Percentiles rank a stretch among this genome's conserved stretches.
Evolutionary conservation across 352 stramenopile species (phyloP).

Genomic region (Pythium periplocum): DNA sequence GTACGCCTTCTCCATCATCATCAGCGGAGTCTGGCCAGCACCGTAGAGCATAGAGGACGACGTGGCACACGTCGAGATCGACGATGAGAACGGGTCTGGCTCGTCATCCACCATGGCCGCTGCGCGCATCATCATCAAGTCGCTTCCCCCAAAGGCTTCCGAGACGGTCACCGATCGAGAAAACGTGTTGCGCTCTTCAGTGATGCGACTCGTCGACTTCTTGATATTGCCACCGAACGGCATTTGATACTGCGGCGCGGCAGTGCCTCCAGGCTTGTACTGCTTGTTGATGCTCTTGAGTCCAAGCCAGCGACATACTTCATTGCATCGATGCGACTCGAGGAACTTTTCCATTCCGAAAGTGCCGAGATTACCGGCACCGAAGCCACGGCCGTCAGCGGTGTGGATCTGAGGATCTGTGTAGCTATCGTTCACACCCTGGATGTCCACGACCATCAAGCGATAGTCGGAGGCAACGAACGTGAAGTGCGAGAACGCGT

Average conservation of each 20-base stretch:
- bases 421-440: constrained; percentile 82
- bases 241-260: constrained; percentile 77
- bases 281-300: constrained; percentile 71
- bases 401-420: constrained; percentile 84
- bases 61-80: constrained; percentile 17
- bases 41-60: constrained; percentile 30
- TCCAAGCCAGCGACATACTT: constrained; percentile 78
- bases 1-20: constrained; percentile 5
- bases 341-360: constrained; percentile 87
- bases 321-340: constrained; percentile 82
- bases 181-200: constrained; percentile 78
- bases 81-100: constrained; percentile 11
- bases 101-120: constrained; percentile 10
- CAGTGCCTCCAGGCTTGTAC: constrained; percentile 71
- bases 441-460: constrained; percentile 85
- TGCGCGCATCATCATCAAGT: constrained; percentile 2
- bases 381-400: constrained; percentile 72
- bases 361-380: constrained; percentile 77
- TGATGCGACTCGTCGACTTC: constrained; percentile 79
- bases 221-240: constrained; percentile 73
- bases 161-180: constrained; percentile 75
- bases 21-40: constrained; percentile 16
- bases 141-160: constrained; percentile 57
- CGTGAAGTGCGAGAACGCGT: constrained; percentile 82
- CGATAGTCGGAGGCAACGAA: constrained; percentile 81